A percentile compares a stretch with the other conserved stretches of the same genome.
These are phyloP conservation scores for Fistulina hepatica DNA, from an alignment of 1,284 basidiomycete genomes.

Conservation along the genomic window DNA sequence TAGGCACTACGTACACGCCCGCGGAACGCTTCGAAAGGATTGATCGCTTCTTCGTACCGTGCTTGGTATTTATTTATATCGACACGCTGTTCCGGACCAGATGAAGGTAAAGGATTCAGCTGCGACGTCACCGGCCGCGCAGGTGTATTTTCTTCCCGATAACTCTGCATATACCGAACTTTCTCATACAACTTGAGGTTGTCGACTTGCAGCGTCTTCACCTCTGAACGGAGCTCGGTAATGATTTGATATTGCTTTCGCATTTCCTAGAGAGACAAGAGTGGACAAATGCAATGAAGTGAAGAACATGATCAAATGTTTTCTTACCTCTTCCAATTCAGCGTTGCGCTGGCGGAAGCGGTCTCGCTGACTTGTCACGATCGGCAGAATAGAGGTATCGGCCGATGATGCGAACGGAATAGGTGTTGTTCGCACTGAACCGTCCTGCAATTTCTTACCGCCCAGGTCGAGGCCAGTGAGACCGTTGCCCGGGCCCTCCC, in stretches of 20 bases:
- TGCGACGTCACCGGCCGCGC: conserved; percentile 44
- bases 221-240: conserved; percentile 80
- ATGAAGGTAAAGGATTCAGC: conserved; percentile 52
- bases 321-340: conserved; percentile 82
- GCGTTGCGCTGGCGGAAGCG: conserved; percentile 92
- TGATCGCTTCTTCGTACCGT: conserved; percentile 92
- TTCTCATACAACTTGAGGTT: conserved; percentile 96
- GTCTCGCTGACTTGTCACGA: conserved; percentile 94
- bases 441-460: conserved; percentile 40
- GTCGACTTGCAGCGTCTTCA: conserved; percentile 82
- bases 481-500: conserved; percentile 30
- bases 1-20: conserved; percentile 61
- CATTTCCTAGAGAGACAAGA: conserved; percentile 52
- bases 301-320: conserved; percentile 2
- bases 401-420: conserved; percentile 65
- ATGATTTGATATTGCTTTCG: conserved; percentile 90
- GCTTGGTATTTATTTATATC: conserved; percentile 85
- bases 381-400: conserved; percentile 87
- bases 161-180: conserved; percentile 93
- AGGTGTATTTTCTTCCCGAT: conserved; percentile 58
- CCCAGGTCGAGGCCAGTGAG: conserved; percentile 68
- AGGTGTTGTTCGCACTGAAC: conserved; percentile 40
- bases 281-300: conserved; percentile 1
- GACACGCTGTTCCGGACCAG: conserved; percentile 29
- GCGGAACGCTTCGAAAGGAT: conserved; percentile 95